Conservation (phyloP, 148 eudicot species). For the Fagopyrum homotropicum region DNA sequence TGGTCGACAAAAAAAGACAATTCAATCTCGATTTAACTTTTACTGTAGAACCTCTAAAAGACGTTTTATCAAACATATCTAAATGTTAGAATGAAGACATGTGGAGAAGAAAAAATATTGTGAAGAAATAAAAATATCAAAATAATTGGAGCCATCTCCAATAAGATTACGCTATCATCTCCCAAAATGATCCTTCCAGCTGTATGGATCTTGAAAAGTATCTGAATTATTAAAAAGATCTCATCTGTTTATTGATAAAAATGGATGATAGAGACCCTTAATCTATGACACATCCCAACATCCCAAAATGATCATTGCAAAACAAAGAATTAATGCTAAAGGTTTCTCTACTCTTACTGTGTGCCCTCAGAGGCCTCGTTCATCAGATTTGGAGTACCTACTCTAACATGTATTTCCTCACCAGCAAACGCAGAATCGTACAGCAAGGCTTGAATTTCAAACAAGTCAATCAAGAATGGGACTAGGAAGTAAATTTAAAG, state of each 20-base stretch:
- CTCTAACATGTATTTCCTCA: no score
- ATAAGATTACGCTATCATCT: constrained; percentile 1
- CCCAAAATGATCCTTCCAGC: constrained; percentile 6
- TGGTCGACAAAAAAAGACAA: constrained; percentile 2
- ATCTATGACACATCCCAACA: constrained; percentile 5
- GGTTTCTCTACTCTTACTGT: no score
- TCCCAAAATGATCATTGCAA: no score
- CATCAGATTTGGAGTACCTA: no score
- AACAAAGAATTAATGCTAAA: no score
- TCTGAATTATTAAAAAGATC: constrained; percentile 12
- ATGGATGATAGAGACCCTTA: constrained; percentile 5
- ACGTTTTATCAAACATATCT: no score
- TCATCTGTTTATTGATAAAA: neutral
- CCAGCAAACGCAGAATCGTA: no score
- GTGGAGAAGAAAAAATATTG: constrained; percentile 8
- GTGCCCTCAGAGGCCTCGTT: no score
- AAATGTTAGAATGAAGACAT: neutral
- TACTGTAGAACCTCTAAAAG: neutral
- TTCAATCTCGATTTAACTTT: constrained; percentile 1
- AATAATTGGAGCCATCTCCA: constrained; percentile 7
- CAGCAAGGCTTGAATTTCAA: no score
- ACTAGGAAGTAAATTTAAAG: no score
- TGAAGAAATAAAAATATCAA: constrained; percentile 9
- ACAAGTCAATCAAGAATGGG: no score
- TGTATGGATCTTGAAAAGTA: constrained; percentile 12